Evolutionary conservation across 176 grass and related monocot genomes (phyloP).

Genomic region (bread wheat (Triticum aestivum)): IWGSC_CS_RefSeq_v2.1 NC_057814.1:90893721-90894220

Average conservation of each 20-base stretch:
- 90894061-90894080: background rate
- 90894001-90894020: background rate
- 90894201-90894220: conserved; percentile 15
- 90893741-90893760: background rate
- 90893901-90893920: background rate
- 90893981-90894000: background rate
- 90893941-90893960: too few relatives aligned
- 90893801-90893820: background rate
- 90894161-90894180: background rate
- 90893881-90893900: background rate
- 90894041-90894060: background rate
- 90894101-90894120: background rate
- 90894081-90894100: conserved; percentile 1
- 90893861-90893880: background rate
- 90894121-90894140: conserved; percentile 15
- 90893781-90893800: too few relatives aligned
- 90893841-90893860: background rate
- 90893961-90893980: conserved; percentile 12
- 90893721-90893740: background rate
- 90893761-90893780: background rate
- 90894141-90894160: conserved; percentile 2
- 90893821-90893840: background rate
- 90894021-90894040: background rate
- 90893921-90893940: background rate
- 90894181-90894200: background rate